These are phyloP conservation scores for Hygrophoropsis aurantiaca DNA, from an alignment of 768 basidiomycete genomes.

Conservation along the genomic window DNA sequence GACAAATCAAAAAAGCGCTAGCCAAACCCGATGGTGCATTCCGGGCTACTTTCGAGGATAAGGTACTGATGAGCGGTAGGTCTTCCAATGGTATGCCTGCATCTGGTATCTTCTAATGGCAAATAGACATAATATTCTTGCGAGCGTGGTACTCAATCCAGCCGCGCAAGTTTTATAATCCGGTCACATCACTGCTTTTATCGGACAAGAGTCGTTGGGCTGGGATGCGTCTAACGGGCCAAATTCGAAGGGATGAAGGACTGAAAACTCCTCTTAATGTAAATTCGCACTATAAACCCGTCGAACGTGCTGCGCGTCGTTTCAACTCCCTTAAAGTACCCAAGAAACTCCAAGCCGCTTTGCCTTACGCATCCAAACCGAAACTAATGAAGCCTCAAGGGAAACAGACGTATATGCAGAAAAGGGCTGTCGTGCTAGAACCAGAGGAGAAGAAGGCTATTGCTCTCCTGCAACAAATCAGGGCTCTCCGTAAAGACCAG, in stretches of 20 bases:
- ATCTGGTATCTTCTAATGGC: neutral
- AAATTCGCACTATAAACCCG: constrained; percentile 85
- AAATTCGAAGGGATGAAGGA: constrained; percentile 84
- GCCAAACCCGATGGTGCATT: constrained; percentile 95
- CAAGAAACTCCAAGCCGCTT: constrained; percentile 82
- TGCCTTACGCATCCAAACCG: constrained; percentile 94
- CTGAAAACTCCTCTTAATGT: constrained; percentile 76
- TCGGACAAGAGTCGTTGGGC: constrained; percentile 82
- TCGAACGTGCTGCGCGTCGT: constrained; percentile 76
- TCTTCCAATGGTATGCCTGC: constrained; percentile 10
- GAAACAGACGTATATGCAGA: constrained; percentile 84
- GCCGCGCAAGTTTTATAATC: constrained; percentile 95
- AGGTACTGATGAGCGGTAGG: constrained; percentile 92
- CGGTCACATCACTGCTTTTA: constrained; percentile 87
- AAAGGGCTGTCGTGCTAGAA: constrained; percentile 92
- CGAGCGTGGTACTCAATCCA: constrained; percentile 96
- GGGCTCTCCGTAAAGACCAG: constrained; percentile 89
- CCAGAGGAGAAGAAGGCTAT: constrained; percentile 94
- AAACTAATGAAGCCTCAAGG: constrained; percentile 76
- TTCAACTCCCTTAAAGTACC: constrained; percentile 92
- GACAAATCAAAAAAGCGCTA: constrained; percentile 95
- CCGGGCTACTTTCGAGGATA: constrained; percentile 98
- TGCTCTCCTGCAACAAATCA: constrained; percentile 89
- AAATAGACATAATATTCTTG: constrained; percentile 87
- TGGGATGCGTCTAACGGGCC: constrained; percentile 95